Percentiles rank a stretch among this genome's conserved stretches.
phyloP scores from a whole-genome alignment of 176 grass and related monocot genomes.

The Tuctoria greenei region DNA sequence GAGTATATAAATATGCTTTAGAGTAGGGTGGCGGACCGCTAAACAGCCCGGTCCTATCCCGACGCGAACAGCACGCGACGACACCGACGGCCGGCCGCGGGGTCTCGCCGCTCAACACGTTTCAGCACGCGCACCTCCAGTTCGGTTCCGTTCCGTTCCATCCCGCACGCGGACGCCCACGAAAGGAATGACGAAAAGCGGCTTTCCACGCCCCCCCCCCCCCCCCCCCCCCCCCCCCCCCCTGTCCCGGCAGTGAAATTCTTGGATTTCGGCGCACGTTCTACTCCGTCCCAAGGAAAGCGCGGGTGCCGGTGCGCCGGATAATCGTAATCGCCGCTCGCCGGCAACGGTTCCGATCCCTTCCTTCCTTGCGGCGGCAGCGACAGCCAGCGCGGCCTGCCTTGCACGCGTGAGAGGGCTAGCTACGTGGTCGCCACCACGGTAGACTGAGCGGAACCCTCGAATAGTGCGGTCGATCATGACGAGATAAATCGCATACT shows the following conservation, averaged over 20 bases:
- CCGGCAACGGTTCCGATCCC: background rate
- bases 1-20: no score
- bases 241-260: background rate
- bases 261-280: slow-evolving; percentile 12
- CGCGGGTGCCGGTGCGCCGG: background rate
- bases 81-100: no score
- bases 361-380: background rate
- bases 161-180: background rate
- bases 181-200: slow-evolving; percentile 19
- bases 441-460: background rate
- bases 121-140: background rate
- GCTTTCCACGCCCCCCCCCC: background rate
- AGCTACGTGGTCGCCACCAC: background rate
- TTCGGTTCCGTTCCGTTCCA: background rate
- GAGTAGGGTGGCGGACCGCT: no score
- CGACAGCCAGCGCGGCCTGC: background rate
- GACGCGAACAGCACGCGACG: no score
- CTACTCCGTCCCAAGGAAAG: slow-evolving; percentile 5
- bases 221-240: background rate
- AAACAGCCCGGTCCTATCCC: background rate
- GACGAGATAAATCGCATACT: background rate
- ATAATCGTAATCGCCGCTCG: background rate
- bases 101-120: no score
- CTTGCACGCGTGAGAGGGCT: background rate
- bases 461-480: background rate